Conservation (phyloP, 768 basidiomycete species). For the Gymnopilus junonius region DNA sequence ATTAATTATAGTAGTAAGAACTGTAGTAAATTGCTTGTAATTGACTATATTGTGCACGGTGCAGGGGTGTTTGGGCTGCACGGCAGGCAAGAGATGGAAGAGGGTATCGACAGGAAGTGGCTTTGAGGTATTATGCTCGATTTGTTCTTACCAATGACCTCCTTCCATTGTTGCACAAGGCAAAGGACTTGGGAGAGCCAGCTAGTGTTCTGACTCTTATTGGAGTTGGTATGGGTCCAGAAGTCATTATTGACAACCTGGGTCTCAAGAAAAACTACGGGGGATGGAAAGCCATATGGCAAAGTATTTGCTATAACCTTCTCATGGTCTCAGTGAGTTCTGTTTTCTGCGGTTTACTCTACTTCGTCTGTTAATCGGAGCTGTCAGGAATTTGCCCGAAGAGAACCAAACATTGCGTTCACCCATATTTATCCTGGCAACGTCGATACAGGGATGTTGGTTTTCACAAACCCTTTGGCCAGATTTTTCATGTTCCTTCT, state of each 20-base stretch:
- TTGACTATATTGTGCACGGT: conserved; percentile 47
- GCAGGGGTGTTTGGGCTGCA: conserved; percentile 35
- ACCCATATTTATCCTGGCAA: conserved; percentile 47
- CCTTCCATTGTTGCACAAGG: conserved; percentile 38
- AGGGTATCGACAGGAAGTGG: conserved; percentile 47
- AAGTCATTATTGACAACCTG: conserved; percentile 42
- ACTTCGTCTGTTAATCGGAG: background rate
- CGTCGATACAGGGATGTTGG: conserved; percentile 33
- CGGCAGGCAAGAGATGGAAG: conserved; percentile 41
- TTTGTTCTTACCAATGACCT: conserved; percentile 44
- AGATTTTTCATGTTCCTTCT: conserved; percentile 22
- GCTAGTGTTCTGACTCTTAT: conserved; percentile 43
- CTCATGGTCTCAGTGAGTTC: conserved; percentile 38
- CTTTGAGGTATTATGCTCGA: conserved; percentile 43
- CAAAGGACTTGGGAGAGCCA: conserved; percentile 38
- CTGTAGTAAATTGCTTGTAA: no score
- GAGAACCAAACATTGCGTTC: conserved; percentile 46
- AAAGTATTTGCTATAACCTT: conserved; percentile 40
- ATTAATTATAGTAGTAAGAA: no score
- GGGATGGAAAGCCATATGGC: conserved; percentile 26
- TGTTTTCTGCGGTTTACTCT: background rate
- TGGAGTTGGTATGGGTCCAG: conserved; percentile 28
- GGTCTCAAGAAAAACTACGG: conserved; percentile 40
- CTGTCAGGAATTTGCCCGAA: conserved; percentile 39
- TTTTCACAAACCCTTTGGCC: conserved; percentile 14